Evolutionary conservation across 2,329 filamentous ascomycete genomes (phyloP), one percentile per base, ranked within the genome.

Genomic region (Alternaria sp.): DNA sequence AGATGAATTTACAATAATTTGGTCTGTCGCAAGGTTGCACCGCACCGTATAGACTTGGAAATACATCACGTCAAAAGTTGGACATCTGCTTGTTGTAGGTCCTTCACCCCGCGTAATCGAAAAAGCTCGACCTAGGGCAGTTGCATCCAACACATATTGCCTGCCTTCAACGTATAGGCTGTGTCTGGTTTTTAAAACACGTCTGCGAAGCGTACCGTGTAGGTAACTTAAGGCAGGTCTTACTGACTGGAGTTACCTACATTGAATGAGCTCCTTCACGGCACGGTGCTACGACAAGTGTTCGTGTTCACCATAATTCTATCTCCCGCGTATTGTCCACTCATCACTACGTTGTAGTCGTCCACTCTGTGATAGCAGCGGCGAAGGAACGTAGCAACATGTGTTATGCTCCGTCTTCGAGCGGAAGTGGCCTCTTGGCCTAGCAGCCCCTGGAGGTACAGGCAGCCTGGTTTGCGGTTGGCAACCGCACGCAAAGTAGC

Each of bases 181-280:
- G 36, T 17, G n/a, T 10, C 15, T 40, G 7, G 3, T 40, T 40
- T 17, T 40, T 2, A 40, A 40, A 17, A 17, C 36, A 40, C 1
- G n/a, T 6, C 0, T 17, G 3, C n/a, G 15, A n/a, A 6, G n/a
- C 36, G 15, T n/a, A 3, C 0, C n/a, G 36, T 17, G n/a, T 3
- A 40, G 36, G 36, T 17, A 40, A 1, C 15, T 17, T 40, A 40
- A 11, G n/a, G 9, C 15, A 6, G 9, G 1, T 40, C 36, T 40
- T 40, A 10, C 9, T 40, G 36, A n/a, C 1, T 1, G 36, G 9
- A n/a, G 15, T 3, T 1, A 17, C 36, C 2, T 15, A 0, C 36
- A 17, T 17, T 6, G 36, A 40, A 40, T 17, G 15, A 36, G 32
- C 36, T 40, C 36, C 36, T 40, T 40, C n/a, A 40, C n/a, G 6